Evolutionary conservation across 352 stramenopile genomes (phyloP).

Genomic region (Globisporangium spiculum): DNA sequence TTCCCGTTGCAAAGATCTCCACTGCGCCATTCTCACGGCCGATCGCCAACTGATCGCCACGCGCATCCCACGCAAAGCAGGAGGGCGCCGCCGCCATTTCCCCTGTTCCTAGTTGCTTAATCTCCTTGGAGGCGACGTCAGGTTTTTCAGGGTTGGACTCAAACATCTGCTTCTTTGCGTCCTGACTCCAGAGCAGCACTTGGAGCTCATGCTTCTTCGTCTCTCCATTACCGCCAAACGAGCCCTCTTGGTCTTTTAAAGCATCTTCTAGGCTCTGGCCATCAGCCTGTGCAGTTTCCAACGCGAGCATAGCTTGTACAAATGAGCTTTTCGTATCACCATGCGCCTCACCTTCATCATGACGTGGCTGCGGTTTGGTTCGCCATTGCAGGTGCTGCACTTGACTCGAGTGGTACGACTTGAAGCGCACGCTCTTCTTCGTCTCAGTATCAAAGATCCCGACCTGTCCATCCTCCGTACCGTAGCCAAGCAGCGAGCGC

Average conservation of each 20-base stretch:
- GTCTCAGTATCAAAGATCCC: conserved; percentile 52
- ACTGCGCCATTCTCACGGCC: conserved; percentile 45
- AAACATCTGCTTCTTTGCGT: conserved; percentile 26
- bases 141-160: conserved; percentile 36
- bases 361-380: background rate
- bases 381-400: conserved; percentile 52
- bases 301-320: conserved; percentile 42
- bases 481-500: conserved; percentile 51
- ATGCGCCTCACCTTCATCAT: background rate
- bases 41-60: conserved; percentile 30
- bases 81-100: conserved; percentile 5
- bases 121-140: conserved; percentile 24
- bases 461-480: conserved; percentile 67
- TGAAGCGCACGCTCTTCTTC: conserved; percentile 56
- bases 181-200: conserved; percentile 52
- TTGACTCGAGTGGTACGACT: conserved; percentile 34
- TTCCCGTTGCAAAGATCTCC: conserved; percentile 24
- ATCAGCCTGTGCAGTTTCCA: conserved; percentile 47
- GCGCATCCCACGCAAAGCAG: conserved; percentile 29
- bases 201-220: conserved; percentile 8
- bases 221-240: background rate
- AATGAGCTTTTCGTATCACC: conserved; percentile 23
- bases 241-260: conserved; percentile 24
- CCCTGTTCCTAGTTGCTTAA: conserved; percentile 10
- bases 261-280: conserved; percentile 52